phyloP scores from a whole-genome alignment of 805 yeast genomes.

The Candida bentonensis region DNA sequence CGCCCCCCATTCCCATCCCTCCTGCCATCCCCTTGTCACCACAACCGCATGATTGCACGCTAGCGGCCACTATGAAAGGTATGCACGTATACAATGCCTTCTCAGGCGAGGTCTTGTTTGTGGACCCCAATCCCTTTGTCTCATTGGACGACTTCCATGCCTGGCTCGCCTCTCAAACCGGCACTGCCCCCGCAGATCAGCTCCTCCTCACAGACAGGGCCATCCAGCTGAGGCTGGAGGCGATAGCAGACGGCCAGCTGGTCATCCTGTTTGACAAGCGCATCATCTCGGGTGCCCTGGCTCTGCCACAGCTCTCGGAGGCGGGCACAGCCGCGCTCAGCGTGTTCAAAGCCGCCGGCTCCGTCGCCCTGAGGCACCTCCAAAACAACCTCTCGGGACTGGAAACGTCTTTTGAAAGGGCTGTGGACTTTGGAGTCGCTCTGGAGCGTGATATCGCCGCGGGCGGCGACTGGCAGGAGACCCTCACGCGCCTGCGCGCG shows the following conservation, averaged over 20 bases:
- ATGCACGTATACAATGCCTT: slow-evolving; percentile 17
- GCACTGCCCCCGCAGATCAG: slow-evolving; percentile 13
- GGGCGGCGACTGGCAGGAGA: slow-evolving; percentile 9
- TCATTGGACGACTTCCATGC: slow-evolving; percentile 12
- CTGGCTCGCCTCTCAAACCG: slow-evolving; percentile 7
- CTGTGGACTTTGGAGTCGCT: slow-evolving; percentile 11
- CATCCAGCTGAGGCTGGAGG: slow-evolving; percentile 14
- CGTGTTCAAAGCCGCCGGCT: slow-evolving; percentile 11
- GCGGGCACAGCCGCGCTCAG: not conserved
- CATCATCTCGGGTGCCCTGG: slow-evolving; percentile 4
- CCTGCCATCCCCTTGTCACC: too few species aligned
- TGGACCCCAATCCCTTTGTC: slow-evolving; percentile 12
- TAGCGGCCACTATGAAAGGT: not conserved
- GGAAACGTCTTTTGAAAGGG: slow-evolving; percentile 12
- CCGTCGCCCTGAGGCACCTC: slow-evolving; percentile 16
- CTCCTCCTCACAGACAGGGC: slow-evolving; percentile 17
- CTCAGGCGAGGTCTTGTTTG: slow-evolving; percentile 11
- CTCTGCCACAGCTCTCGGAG: slow-evolving; percentile 1
- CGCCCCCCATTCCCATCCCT: too few species aligned
- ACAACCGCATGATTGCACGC: too few species aligned
- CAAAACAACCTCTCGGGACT: slow-evolving; percentile 11
- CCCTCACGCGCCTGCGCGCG: not conserved
- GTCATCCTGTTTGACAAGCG: slow-evolving; percentile 17
- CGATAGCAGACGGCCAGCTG: slow-evolving; percentile 12
- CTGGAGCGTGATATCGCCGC: slow-evolving; percentile 12